phyloP scores from a whole-genome alignment of 179 eudicot species.

The Silene vulgaris region DNA sequence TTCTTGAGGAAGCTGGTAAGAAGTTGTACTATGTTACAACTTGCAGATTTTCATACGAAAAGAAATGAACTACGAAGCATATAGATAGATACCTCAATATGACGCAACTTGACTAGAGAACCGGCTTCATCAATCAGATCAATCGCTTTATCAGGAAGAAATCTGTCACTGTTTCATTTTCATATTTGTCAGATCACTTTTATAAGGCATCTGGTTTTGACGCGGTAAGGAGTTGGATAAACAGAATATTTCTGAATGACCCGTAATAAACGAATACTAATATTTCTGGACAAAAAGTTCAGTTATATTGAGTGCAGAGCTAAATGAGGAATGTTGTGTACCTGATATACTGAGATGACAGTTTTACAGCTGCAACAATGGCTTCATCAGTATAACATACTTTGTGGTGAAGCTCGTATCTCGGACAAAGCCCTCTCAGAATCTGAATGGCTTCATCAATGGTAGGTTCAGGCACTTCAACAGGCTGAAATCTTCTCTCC shows the following conservation, averaged over 20 bases:
- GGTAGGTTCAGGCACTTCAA: slow-evolving; percentile 91
- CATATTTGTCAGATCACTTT: background rate
- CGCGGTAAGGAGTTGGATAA: background rate
- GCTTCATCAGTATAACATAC: slow-evolving; percentile 81
- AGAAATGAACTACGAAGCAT: background rate
- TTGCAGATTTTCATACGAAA: background rate
- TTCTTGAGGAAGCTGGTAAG: slow-evolving; percentile 67
- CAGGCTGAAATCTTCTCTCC: slow-evolving; percentile 90
- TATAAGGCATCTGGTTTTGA: background rate
- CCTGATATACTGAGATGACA: slow-evolving; percentile 85
- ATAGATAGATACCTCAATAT: slow-evolving; percentile 49
- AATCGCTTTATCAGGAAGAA: slow-evolving; percentile 95
- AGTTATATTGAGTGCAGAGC: background rate
- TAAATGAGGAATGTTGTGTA: slow-evolving; percentile 13
- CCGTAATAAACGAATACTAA: too few species aligned
- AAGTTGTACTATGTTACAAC: slow-evolving; percentile 4
- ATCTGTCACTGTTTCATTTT: slow-evolving; percentile 65
- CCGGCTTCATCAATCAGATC: slow-evolving; percentile 96
- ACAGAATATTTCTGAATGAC: too few species aligned
- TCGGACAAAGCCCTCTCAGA: slow-evolving; percentile 72
- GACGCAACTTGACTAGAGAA: slow-evolving; percentile 79
- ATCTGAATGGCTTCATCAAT: slow-evolving; percentile 85
- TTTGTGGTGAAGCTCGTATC: slow-evolving; percentile 93
- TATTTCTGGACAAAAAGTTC: background rate
- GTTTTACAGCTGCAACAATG: slow-evolving; percentile 68